Evolutionary conservation across 768 basidiomycete genomes (phyloP).

Genomic region (Mycena vulgaris): DNA sequence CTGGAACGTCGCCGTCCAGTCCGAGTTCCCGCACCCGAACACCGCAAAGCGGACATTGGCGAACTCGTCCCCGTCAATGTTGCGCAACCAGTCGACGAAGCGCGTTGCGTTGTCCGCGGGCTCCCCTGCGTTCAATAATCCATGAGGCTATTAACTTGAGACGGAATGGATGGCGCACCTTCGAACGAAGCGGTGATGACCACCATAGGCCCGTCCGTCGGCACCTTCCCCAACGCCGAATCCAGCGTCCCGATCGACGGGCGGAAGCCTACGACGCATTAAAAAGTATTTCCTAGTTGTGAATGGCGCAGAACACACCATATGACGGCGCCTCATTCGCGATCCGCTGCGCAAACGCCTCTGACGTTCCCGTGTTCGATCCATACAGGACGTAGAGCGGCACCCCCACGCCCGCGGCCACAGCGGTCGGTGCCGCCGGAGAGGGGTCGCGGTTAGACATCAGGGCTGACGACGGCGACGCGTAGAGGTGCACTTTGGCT

Average conservation of each 20-base stretch:
- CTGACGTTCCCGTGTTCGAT: constrained; percentile 65
- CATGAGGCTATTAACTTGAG: background rate
- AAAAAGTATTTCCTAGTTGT: background rate
- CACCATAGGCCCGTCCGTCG: constrained; percentile 61
- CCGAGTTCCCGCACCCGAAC: constrained; percentile 66
- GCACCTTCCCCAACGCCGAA: constrained; percentile 52
- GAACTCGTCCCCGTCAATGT: constrained; percentile 45
- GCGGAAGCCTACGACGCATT: constrained; percentile 51
- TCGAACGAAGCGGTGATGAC: constrained; percentile 66
- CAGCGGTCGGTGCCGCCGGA: background rate
- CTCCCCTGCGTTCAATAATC: constrained; percentile 46
- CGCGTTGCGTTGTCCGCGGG: constrained; percentile 65
- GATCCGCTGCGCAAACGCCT: constrained; percentile 63
- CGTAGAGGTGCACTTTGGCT: constrained; percentile 34
- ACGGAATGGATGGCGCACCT: constrained; percentile 37
- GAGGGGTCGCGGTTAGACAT: constrained; percentile 15
- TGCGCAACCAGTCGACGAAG: constrained; percentile 60
- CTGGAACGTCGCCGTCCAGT: constrained; percentile 65
- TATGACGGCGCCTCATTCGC: constrained; percentile 54
- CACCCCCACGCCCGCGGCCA: constrained; percentile 28
- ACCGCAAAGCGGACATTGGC: constrained; percentile 57
- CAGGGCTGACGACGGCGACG: constrained; percentile 38
- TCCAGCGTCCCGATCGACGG: constrained; percentile 58
- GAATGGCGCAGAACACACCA: constrained; percentile 43
- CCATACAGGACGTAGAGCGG: constrained; percentile 60